Evolutionary conservation across 208 protist species (phyloP).

Genomic region (Phytomonas francai): DNA sequence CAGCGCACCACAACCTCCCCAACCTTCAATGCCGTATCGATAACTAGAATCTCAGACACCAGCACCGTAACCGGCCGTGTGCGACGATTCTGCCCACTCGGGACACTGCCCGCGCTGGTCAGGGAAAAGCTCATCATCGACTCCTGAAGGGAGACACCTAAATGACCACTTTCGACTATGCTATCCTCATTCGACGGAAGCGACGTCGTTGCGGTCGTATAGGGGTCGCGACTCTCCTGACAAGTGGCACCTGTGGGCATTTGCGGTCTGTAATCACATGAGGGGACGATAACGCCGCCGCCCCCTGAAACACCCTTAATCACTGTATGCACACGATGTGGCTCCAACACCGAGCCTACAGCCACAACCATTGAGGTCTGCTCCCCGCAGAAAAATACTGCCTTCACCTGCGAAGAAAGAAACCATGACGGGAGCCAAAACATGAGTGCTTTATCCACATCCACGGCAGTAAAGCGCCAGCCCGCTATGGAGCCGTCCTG

Average conservation of each 20-base stretch:
- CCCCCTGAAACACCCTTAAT: not conserved
- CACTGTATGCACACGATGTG: not conserved
- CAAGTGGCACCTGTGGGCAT: not conserved
- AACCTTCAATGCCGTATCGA: slow-evolving; percentile 25
- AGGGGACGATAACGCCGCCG: not conserved
- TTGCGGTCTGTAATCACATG: no score
- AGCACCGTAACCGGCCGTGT: slow-evolving; percentile 8
- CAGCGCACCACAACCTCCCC: slow-evolving; percentile 38
- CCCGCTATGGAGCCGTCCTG: slow-evolving; percentile 57
- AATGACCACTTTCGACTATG: not conserved
- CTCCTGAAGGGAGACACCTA: not conserved
- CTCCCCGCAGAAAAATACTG: slow-evolving; percentile 58
- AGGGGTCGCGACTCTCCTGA: not conserved
- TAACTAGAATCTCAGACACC: slow-evolving; percentile 26
- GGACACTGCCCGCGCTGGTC: not conserved
- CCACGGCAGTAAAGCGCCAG: slow-evolving; percentile 51
- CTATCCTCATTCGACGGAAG: not conserved
- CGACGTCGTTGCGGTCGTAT: not conserved
- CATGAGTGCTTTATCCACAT: slow-evolving; percentile 20
- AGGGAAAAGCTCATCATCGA: not conserved
- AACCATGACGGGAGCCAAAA: slow-evolving; percentile 43
- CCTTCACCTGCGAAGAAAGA: slow-evolving; percentile 27
- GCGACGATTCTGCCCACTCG: not conserved
- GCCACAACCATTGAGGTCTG: slow-evolving; percentile 52
- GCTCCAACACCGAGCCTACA: slow-evolving; percentile 39